Base-by-base conservation (phyloP, 2,329 filamentous ascomycete genomes). In the Pseudogymnoascus sp. region DNA sequence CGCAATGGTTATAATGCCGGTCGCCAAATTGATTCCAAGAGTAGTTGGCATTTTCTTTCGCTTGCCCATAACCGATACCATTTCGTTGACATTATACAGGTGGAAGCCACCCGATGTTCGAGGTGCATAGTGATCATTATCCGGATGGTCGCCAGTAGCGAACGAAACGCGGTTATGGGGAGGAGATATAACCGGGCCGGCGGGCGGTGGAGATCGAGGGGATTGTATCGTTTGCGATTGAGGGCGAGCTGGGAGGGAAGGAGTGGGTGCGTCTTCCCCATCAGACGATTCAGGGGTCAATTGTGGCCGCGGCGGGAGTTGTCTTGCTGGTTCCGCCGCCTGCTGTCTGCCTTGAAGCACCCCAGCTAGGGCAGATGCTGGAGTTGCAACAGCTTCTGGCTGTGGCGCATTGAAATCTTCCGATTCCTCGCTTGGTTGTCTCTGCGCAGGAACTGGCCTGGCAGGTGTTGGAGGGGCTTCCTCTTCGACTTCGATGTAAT, bases 31-130 rank as follows among this genome's bases (percentile, higher is more conserved):
- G 72, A 97, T 88, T n/a, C 93, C 93, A 38, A 97, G 77, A 0
- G 91, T 96, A n/a, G 92, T 96, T 1, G 93, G 92, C 90, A 97
- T 95, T 78, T 97, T 97, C 80, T 96, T 96, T 71, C 90, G 89
- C 79, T 96, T 96, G 64, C 93, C 93, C 86, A 96, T 93, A 50
- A 95, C 86, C n/a, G 92, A 93, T 4, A 96, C 86, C 89, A 96
- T 96, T 77, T 97, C 93, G 73, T 93, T 96, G 71, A 97, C 93
- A 71, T 96, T 97, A 77, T 97, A 97, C 75, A 97, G 82, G 72
- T 96, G 93, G 73, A 93, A 97, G 1, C 90, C 91, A 17, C 90
- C 90, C 4, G 90, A 90, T 1, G 88, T 87, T 31, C 75, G 73
- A 65, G 67, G 69, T 28, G 64, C 69, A 23, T 80, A 78, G 2